Evolutionary conservation across 441 rosid species (phyloP).

Genomic region (Capsella rubella): DNA sequence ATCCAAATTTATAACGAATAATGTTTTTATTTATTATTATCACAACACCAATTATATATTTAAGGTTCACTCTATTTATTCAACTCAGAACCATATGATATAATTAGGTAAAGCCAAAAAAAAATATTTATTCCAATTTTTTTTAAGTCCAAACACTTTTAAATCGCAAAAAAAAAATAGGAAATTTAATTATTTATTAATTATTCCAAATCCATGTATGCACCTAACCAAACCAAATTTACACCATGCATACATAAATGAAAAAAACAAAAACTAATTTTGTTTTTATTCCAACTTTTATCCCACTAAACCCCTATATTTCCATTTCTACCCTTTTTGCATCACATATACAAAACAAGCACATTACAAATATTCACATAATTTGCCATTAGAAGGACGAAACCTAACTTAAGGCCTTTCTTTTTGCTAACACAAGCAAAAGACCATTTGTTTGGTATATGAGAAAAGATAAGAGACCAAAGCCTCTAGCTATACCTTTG

Average conservation of each 20-base stretch:
- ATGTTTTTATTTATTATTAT: conserved; percentile 7
- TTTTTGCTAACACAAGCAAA: conserved; percentile 20
- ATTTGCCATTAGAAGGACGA: conserved; percentile 28
- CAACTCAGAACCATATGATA: conserved; percentile 5
- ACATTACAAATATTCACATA: conserved; percentile 42
- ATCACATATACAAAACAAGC: conserved; percentile 47
- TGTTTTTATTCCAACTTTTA: conserved; percentile 42
- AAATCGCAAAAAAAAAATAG: conserved; percentile 1
- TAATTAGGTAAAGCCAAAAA: background rate
- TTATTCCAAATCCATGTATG: conserved; percentile 31
- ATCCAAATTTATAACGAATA: background rate
- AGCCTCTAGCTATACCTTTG: conserved; percentile 33
- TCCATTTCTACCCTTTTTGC: conserved; percentile 43
- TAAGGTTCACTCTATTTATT: conserved; percentile 13
- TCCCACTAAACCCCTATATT: conserved; percentile 35
- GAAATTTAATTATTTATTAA: conserved; percentile 32
- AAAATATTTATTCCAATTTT: conserved; percentile 4
- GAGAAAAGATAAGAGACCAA: conserved; percentile 25
- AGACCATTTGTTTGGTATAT: conserved; percentile 31
- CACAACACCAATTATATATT: background rate
- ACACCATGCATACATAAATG: conserved; percentile 33
- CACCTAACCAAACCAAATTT: conserved; percentile 45
- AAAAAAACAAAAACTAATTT: conserved; percentile 30
- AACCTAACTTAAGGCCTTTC: conserved; percentile 31
- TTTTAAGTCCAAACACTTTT: conserved; percentile 4